Conservation (phyloP, 1,284 basidiomycete species). For the Ustilago loliicola region DNA sequence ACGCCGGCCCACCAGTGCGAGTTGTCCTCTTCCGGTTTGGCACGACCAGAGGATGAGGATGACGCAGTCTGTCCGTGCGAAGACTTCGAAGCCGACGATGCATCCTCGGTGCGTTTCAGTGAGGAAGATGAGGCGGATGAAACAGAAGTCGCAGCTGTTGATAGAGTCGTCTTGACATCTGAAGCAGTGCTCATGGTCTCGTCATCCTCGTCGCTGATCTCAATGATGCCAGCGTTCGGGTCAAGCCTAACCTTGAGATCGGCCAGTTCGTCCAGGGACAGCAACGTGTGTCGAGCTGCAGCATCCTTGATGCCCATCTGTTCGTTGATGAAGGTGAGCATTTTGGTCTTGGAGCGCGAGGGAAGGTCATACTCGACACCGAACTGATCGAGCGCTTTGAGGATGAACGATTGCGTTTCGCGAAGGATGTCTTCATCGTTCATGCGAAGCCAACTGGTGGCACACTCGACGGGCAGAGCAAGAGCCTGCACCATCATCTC, state of each 20-base stretch:
- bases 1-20: slow-evolving; percentile 53
- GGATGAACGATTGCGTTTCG: slow-evolving; percentile 62
- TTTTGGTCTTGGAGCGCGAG: slow-evolving; percentile 44
- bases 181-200: slow-evolving; percentile 40
- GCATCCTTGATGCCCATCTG: slow-evolving; percentile 60
- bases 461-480: slow-evolving; percentile 59
- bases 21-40: slow-evolving; percentile 27
- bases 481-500: slow-evolving; percentile 56
- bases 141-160: neutral
- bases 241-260: slow-evolving; percentile 58
- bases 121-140: slow-evolving; percentile 10
- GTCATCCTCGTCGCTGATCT: slow-evolving; percentile 51
- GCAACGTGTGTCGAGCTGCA: slow-evolving; percentile 55
- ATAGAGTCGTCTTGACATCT: slow-evolving; percentile 25
- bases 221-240: slow-evolving; percentile 33
- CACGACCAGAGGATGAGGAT: slow-evolving; percentile 2
- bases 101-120: slow-evolving; percentile 11
- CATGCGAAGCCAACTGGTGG: slow-evolving; percentile 67
- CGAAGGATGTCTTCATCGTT: slow-evolving; percentile 68
- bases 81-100: neutral
- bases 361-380: slow-evolving; percentile 52
- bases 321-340: slow-evolving; percentile 61
- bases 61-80: slow-evolving; percentile 4
- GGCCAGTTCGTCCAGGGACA: slow-evolving; percentile 58
- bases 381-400: slow-evolving; percentile 60